Evolutionary conservation across 2,329 filamentous ascomycete species (phyloP), one percentile per base, ranked within the genome.

Genomic region (Neodidymelliopsis sp.): DNA sequence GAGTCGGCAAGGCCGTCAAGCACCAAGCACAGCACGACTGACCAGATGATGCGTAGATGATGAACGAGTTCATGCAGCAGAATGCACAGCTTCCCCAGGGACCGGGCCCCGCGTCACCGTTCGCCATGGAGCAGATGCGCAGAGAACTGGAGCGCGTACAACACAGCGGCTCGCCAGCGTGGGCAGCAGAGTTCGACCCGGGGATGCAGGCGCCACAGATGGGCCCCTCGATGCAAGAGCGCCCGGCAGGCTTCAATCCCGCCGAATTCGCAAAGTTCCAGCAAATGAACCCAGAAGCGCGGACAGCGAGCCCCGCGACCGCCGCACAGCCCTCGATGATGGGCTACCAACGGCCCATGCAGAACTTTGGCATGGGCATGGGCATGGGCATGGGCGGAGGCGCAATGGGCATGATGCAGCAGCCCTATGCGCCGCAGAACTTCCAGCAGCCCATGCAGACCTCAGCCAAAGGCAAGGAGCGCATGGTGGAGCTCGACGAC

Each of bases 21-120:
- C 7, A n/a, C 9, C n/a, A 4, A 8, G 22, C 13, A 19, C 10
- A 13, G n/a, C 47, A 20, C 3, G 13, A 16, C 20, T 5, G 4
- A 13, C 13, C 27, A 38, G 8, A 45, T 49, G 45, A 47, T 15
- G 25, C 27, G 35, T 63, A 95, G 90, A 91, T 93, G 87, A 90
- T 96, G 85, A 91, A 95, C 67, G 88, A 91, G 52, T 97, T 97
- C 72, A 82, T 96, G 66, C 91, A 96, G 70, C 88, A 94, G 67
- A 84, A 84, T 44, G 86, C 79, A 23, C 83, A 84, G 59, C 71
- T 87, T 22, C 79, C 81, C 8, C 80, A 81, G 55, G 79, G 76
- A 2, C 76, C 79, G 23, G 75, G 77, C 9, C 75, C 79, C 4
- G 76, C 79, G 23, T 75, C 76, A n/a, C 81, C 84, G 0, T 87